phyloP scores from a whole-genome alignment of 148 eudicot genomes.

The Polygonum maritimum region DNA sequence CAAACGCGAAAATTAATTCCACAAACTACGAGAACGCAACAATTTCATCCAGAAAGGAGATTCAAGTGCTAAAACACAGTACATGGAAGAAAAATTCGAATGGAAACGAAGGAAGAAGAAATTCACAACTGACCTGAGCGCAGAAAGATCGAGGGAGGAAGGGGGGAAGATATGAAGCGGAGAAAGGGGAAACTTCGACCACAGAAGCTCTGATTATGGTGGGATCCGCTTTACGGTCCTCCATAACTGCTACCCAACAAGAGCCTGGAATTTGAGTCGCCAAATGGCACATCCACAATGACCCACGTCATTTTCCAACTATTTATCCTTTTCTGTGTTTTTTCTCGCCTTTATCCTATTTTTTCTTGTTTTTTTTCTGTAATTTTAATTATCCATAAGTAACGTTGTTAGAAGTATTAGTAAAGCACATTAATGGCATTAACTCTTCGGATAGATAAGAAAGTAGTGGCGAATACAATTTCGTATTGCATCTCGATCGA shows the following conservation, averaged over 20 bases:
- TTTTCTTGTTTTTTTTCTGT: no score
- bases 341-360: background rate
- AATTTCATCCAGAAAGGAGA: background rate
- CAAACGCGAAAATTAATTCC: background rate
- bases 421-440: no score
- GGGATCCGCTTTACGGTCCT: background rate
- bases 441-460: no score
- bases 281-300: background rate
- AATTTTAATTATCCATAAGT: no score
- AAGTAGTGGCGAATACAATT: no score
- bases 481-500: no score
- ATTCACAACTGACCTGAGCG: background rate
- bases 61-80: background rate
- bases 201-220: background rate
- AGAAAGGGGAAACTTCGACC: background rate
- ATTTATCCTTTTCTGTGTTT: background rate
- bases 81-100: background rate
- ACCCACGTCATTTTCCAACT: slow-evolving; percentile 3
- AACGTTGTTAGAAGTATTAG: no score
- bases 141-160: background rate
- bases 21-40: background rate
- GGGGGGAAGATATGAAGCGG: slow-evolving; percentile 3
- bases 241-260: slow-evolving; percentile 2
- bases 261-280: background rate
- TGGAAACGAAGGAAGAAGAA: background rate